Evolutionary conservation across 495 filamentous ascomycete species (phyloP).

Genomic region (Tuber borchii): DNA sequence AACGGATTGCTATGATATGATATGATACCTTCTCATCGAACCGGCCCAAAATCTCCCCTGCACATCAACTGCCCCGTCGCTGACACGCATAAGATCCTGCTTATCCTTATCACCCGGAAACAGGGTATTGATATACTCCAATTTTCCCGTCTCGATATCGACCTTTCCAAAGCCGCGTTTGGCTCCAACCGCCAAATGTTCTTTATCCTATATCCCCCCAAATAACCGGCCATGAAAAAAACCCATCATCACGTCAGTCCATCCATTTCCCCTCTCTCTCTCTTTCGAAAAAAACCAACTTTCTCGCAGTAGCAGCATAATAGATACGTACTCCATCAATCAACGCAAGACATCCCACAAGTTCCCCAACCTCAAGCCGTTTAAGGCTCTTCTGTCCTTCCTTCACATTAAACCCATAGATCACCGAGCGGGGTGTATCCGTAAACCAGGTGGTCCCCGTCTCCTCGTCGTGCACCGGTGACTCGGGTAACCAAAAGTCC

Average conservation of each 20-base stretch:
- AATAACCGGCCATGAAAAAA: not conserved
- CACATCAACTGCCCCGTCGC: conserved; percentile 36
- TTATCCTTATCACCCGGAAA: conserved; percentile 32
- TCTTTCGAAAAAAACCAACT: not conserved
- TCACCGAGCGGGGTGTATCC: conserved; percentile 24
- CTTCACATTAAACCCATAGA: conserved; percentile 27
- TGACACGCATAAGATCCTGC: conserved; percentile 36
- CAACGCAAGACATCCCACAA: conserved; percentile 29
- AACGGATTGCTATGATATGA: not conserved
- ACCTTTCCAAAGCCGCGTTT: conserved; percentile 36
- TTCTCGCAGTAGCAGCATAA: not conserved
- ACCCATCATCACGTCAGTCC: not conserved
- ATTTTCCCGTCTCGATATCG: conserved; percentile 31
- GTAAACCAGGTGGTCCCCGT: conserved; percentile 29
- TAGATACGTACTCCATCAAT: conserved; percentile 32
- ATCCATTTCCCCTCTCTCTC: not conserved
- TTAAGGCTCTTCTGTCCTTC: conserved; percentile 22
- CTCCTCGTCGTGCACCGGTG: conserved; percentile 20
- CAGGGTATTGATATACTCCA: conserved; percentile 30
- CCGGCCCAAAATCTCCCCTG: conserved; percentile 38
- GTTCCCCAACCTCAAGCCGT: conserved; percentile 26
- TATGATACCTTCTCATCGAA: conserved; percentile 33
- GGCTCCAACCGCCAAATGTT: conserved; percentile 29
- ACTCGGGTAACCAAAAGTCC: conserved; percentile 33
- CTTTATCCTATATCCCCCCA: conserved; percentile 16